A percentile compares a stretch with the other conserved stretches of the same genome.
Evolutionary conservation across 139 green algal species (phyloP).

Genomic region (Coelastrella sp.): DNA sequence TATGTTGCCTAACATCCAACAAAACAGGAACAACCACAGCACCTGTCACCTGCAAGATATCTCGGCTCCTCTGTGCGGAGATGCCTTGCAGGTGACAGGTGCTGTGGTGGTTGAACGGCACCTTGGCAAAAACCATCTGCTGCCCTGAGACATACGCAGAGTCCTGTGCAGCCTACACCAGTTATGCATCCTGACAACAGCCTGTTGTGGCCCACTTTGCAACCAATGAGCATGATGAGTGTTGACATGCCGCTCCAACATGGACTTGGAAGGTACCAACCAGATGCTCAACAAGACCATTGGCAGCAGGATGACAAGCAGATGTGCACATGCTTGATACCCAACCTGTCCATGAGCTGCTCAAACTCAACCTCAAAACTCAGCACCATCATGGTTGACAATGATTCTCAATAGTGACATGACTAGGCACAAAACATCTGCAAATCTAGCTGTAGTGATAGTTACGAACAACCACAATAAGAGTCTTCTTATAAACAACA

Average conservation of each 20-base stretch:
- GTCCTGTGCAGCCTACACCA: background rate
- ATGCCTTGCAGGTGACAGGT: background rate
- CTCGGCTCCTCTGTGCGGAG: background rate
- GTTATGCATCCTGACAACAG: conserved; percentile 11
- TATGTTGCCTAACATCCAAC: background rate
- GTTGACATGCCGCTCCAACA: conserved; percentile 19
- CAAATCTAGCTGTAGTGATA: background rate
- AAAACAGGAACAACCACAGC: background rate
- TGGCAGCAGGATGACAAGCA: conserved; percentile 1
- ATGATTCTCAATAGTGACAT: conserved; percentile 2
- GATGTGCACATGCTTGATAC: background rate
- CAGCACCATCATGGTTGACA: no score
- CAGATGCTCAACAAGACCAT: conserved; percentile 7
- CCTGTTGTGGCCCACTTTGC: conserved; percentile 31
- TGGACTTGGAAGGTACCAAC: conserved; percentile 5
- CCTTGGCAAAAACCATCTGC: conserved; percentile 27
- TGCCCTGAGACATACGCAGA: conserved; percentile 33
- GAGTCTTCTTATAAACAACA: background rate
- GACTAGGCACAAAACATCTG: conserved; percentile 22
- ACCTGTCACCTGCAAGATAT: background rate
- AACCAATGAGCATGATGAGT: conserved; percentile 14
- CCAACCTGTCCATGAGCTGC: background rate
- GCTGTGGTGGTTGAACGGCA: background rate
- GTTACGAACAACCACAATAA: background rate
- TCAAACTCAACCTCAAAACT: conserved; percentile 4